phyloP scores from a whole-genome alignment of 805 yeast species.

The Saturnispora besseyi region DNA sequence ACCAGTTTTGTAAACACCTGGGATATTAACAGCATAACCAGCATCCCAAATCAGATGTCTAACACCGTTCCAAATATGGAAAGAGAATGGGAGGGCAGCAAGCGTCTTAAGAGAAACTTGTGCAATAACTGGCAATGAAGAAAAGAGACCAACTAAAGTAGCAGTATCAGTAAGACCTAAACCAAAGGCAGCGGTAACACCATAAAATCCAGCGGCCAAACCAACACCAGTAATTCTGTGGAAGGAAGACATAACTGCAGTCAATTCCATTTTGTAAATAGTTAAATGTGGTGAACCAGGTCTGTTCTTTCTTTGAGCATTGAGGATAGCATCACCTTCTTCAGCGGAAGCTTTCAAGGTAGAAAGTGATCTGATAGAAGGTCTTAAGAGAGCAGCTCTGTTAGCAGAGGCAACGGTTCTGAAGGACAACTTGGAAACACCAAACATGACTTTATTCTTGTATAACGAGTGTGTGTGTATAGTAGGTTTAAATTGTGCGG shows the following conservation, averaged over 20 bases:
- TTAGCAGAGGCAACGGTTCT: constrained; percentile 13
- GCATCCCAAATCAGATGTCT: constrained; percentile 94
- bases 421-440: constrained; percentile 16
- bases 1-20: constrained; percentile 91
- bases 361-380: constrained; percentile 23
- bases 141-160: constrained; percentile 43
- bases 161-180: constrained; percentile 53
- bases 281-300: constrained; percentile 86
- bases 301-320: constrained; percentile 77
- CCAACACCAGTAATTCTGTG: constrained; percentile 88
- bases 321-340: constrained; percentile 60
- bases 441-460: background rate
- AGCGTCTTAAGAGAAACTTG: constrained; percentile 60
- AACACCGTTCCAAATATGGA: constrained; percentile 78
- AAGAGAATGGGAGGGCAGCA: constrained; percentile 75
- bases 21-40: constrained; percentile 67
- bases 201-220: constrained; percentile 72
- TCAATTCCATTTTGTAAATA: constrained; percentile 86
- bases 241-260: constrained; percentile 68
- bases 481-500: constrained; percentile 11
- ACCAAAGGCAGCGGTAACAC: constrained; percentile 67
- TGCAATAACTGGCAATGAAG: constrained; percentile 53
- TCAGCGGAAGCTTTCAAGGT: constrained; percentile 47
- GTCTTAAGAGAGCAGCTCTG: constrained; percentile 14
- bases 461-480: background rate